phyloP scores from a whole-genome alignment of 1,284 basidiomycete species.

The Pseudozyma flocculosa region DNA sequence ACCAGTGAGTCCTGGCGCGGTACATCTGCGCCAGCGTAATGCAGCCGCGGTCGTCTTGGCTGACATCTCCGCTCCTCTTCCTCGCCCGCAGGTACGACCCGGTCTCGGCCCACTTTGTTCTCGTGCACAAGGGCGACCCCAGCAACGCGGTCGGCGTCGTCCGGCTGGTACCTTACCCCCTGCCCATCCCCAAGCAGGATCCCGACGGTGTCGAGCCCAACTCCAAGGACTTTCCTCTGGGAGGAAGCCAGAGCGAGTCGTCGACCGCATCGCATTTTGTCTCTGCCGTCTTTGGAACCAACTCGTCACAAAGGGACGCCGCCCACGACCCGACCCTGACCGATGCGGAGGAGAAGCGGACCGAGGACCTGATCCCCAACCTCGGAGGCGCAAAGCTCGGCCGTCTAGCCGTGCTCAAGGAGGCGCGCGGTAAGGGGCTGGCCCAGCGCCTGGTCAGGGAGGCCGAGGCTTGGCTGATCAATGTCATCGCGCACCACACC shows the following conservation, averaged over 20 bases:
- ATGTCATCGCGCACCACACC: slow-evolving; percentile 3
- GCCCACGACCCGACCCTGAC: slow-evolving; percentile 19
- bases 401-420: slow-evolving; percentile 23
- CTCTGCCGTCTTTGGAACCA: slow-evolving; percentile 8
- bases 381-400: slow-evolving; percentile 30
- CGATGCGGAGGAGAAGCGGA: slow-evolving; percentile 13
- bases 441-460: slow-evolving; percentile 17
- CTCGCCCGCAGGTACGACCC: slow-evolving; percentile 20
- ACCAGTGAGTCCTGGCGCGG: slow-evolving; percentile 22
- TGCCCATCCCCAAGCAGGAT: slow-evolving; percentile 29
- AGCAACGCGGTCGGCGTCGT: slow-evolving; percentile 14
- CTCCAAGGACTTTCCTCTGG: slow-evolving; percentile 13
- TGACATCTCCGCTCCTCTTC: background rate
- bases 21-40: background rate
- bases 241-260: slow-evolving; percentile 16
- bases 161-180: slow-evolving; percentile 22
- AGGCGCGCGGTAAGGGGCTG: slow-evolving; percentile 27
- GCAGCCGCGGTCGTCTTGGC: background rate
- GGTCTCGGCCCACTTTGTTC: slow-evolving; percentile 25
- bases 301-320: slow-evolving; percentile 4
- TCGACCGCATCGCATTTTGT: slow-evolving; percentile 26
- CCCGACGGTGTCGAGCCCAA: slow-evolving; percentile 11
- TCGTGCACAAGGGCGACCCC: slow-evolving; percentile 7
- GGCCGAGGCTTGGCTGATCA: slow-evolving; percentile 23
- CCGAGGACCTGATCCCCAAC: slow-evolving; percentile 6